Percentiles rank a stretch among this genome's conserved stretches.
Conservation (phyloP, 2,329 filamentous ascomycete genomes). For the Cordyceps fumosorosea region DNA sequence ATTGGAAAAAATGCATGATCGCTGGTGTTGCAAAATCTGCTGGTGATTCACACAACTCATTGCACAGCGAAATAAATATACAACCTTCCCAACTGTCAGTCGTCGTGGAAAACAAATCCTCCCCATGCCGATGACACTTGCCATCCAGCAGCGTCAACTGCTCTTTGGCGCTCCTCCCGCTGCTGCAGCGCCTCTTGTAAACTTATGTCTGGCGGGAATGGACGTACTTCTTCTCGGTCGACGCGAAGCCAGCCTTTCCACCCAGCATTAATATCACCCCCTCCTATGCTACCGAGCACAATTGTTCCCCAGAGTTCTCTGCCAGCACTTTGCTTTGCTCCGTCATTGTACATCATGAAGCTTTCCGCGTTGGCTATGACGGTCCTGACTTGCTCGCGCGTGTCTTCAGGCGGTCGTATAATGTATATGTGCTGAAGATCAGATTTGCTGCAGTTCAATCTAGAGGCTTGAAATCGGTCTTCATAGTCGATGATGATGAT, state of each 20-base stretch:
- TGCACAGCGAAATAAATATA: too few relatives aligned
- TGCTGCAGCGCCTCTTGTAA: constrained; percentile 39
- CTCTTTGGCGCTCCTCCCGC: constrained; percentile 31
- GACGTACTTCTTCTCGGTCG: constrained; percentile 34
- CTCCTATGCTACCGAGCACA: constrained; percentile 38
- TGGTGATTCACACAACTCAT: too few relatives aligned
- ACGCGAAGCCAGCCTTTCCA: constrained; percentile 49
- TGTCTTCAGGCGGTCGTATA: constrained; percentile 32
- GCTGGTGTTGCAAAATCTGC: too few relatives aligned
- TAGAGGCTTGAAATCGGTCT: constrained; percentile 46
- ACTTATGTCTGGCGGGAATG: constrained; percentile 33
- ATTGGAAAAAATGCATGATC: too few relatives aligned
- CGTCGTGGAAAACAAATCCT: constrained; percentile 33
- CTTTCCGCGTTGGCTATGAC: constrained; percentile 35
- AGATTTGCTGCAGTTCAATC: constrained; percentile 30
- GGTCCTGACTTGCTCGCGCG: constrained; percentile 24
- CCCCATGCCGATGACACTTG: constrained; percentile 44
- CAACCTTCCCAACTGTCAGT: too few relatives aligned
- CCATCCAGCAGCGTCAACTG: constrained; percentile 40
- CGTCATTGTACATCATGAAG: constrained; percentile 44
- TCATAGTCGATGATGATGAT: constrained; percentile 51
- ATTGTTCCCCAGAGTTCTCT: constrained; percentile 55
- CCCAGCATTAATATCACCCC: constrained; percentile 26
- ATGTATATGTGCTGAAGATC: constrained; percentile 47
- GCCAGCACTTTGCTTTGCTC: constrained; percentile 32